phyloP scores from a whole-genome alignment of 768 basidiomycete species.

The Tylopilus rubrobrunneus region DNA sequence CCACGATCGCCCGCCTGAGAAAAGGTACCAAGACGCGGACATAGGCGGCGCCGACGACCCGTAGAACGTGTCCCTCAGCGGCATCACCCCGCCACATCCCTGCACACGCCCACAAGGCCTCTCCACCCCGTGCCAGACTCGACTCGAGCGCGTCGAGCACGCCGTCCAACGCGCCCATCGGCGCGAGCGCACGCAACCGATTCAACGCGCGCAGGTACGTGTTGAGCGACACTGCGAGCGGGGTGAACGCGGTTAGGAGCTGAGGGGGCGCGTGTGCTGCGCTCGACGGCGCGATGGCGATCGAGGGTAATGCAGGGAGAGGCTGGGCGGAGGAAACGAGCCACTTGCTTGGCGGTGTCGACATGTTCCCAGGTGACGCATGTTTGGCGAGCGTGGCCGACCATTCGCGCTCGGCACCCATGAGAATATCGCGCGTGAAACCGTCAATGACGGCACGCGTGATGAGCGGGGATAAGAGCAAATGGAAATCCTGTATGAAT shows the following conservation, averaged over 20 bases:
- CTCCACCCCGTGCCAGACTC: slow-evolving; percentile 44
- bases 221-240: slow-evolving; percentile 72
- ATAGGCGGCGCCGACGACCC: slow-evolving; percentile 55
- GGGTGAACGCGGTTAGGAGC: slow-evolving; percentile 67
- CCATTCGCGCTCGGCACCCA: slow-evolving; percentile 36
- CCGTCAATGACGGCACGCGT: slow-evolving; percentile 56
- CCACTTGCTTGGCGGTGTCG: slow-evolving; percentile 46
- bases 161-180: slow-evolving; percentile 51
- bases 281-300: slow-evolving; percentile 20
- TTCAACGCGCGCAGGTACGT: slow-evolving; percentile 72
- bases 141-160: slow-evolving; percentile 49
- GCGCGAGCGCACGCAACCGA: slow-evolving; percentile 75
- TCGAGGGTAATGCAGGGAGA: slow-evolving; percentile 25
- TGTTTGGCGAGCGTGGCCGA: slow-evolving; percentile 24
- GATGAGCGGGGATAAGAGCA: slow-evolving; percentile 63
- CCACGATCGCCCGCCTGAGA: slow-evolving; percentile 60
- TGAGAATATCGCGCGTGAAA: slow-evolving; percentile 43
- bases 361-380: slow-evolving; percentile 9
- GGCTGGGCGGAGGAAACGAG: slow-evolving; percentile 39
- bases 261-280: slow-evolving; percentile 67
- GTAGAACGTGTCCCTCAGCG: slow-evolving; percentile 34
- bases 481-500: slow-evolving; percentile 55
- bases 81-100: slow-evolving; percentile 35
- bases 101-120: slow-evolving; percentile 45
- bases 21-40: slow-evolving; percentile 66